phyloP scores from a whole-genome alignment of 202 grass and related monocot genomes.

The Elaeis oleifera region DNA sequence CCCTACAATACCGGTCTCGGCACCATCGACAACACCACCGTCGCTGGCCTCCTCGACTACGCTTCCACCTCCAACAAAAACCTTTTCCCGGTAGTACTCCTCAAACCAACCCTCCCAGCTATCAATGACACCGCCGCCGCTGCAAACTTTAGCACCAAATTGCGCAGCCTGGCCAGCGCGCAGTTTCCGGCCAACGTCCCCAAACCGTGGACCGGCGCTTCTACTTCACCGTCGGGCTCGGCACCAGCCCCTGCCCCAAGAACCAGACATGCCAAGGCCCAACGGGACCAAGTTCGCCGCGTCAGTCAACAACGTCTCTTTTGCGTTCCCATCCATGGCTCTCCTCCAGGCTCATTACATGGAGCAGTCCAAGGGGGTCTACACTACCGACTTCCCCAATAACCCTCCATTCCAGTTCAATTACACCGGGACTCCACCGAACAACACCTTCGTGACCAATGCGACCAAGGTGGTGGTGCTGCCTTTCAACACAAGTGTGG shows the following conservation, averaged over 20 bases:
- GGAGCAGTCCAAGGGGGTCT: not conserved
- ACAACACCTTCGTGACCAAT: slow-evolving; percentile 11
- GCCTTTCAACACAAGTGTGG: slow-evolving; percentile 14
- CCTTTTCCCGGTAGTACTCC: not conserved
- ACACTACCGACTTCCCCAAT: slow-evolving; percentile 1
- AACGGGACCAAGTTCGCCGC: slow-evolving; percentile 19
- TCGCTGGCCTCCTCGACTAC: slow-evolving; percentile 7
- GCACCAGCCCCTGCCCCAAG: slow-evolving; percentile 4
- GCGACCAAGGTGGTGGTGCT: slow-evolving; percentile 4
- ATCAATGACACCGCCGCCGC: slow-evolving; percentile 6
- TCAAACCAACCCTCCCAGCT: not conserved
- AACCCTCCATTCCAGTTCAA: slow-evolving; percentile 3
- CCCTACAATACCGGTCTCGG: slow-evolving; percentile 10
- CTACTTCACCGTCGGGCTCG: slow-evolving; percentile 20
- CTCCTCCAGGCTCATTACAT: slow-evolving; percentile 11
- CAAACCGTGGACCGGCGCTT: slow-evolving; percentile 1
- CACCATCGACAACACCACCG: slow-evolving; percentile 17
- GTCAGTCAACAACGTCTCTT: slow-evolving; percentile 12
- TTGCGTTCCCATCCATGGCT: not conserved
- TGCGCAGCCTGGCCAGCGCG: not conserved
- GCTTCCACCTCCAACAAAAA: not conserved
- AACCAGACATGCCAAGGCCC: slow-evolving; percentile 13
- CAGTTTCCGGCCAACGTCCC: not conserved
- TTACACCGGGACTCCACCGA: slow-evolving; percentile 12
- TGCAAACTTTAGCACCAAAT: not conserved